Evolutionary conservation across 345 rosid genomes (phyloP), one percentile per base, ranked within the genome.

Genomic region (Lepidium sativum): DNA sequence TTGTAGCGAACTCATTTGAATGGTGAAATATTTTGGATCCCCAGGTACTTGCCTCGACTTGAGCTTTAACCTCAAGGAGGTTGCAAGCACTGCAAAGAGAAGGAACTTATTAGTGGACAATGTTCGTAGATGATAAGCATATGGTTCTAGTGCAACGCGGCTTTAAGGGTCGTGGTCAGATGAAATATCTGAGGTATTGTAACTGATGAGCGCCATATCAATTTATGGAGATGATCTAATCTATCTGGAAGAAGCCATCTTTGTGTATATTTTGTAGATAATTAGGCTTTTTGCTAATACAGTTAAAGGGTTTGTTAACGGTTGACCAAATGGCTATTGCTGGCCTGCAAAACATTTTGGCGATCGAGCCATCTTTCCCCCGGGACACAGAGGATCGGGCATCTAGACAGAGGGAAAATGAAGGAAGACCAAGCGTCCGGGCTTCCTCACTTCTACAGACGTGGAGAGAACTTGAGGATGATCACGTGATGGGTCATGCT

Each of bases 381-480:
- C 67, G 94, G 72, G 97, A 83, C 45, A 75, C 98, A 55, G 87
- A 71, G 55, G 78, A 89, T 35, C 86, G 79, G 27, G 70, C 57
- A 27, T 75, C 84, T 15, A 80, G 83, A 63, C 81, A 74, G 34
- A 77, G 17, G 66, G 91, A 72, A 38, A 82, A 77, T 54, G 87
- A 80, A 20, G 89, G 83, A 41, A 83, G 88, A 60, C 25, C 71
- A 18, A 81, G 82, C 80, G 81, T 83, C 81, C 84, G 79, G 78
- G 83, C 97, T 37, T 83, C 98, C 55, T 78, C 94, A 14, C 77
- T 84, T 61, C 69, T 84, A 75, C 90, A 84, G 76, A 92, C 81
- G 88, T 83, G 91, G 95, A 82, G 89, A 75, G 98, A 89, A 70
- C 81, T 85, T 33, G 97, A 87, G 86, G 94, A 87, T 81, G 96